phyloP scores from a whole-genome alignment of 1,284 basidiomycete genomes.

The Puccinia hordei region DNA sequence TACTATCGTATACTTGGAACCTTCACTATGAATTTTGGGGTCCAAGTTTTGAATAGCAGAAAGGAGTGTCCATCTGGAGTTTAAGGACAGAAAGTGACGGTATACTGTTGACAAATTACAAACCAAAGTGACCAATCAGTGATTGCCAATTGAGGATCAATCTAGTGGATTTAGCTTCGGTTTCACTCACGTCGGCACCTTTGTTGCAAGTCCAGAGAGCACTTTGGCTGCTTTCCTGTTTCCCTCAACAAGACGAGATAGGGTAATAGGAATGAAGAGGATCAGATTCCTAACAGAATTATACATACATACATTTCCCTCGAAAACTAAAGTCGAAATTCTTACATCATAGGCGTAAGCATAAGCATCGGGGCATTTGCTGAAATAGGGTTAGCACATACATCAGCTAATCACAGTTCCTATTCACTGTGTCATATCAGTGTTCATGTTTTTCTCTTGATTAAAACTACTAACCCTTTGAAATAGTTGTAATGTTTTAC shows the following conservation, averaged over 20 bases:
- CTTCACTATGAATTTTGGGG: too few relatives aligned
- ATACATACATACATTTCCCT: background rate
- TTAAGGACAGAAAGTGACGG: slow-evolving; percentile 37
- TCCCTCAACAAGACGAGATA: background rate
- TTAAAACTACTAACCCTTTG: slow-evolving; percentile 24
- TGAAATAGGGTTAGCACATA: background rate
- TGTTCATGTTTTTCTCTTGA: background rate
- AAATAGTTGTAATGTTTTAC: slow-evolving; percentile 48
- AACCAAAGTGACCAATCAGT: background rate
- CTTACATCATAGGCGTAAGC: slow-evolving; percentile 53
- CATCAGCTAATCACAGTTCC: background rate
- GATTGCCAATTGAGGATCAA: background rate
- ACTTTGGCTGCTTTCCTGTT: slow-evolving; percentile 40
- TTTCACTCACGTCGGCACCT: slow-evolving; percentile 2
- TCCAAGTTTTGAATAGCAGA: too few relatives aligned
- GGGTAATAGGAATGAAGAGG: background rate
- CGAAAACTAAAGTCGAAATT: background rate
- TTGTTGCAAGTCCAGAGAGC: slow-evolving; percentile 36
- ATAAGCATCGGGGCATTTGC: slow-evolving; percentile 51
- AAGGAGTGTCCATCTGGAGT: too few relatives aligned
- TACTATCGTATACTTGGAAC: too few relatives aligned
- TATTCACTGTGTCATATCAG: background rate
- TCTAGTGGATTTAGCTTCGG: background rate
- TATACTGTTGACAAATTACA: background rate
- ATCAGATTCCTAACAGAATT: background rate